Evolutionary conservation across 139 green algal species (phyloP), one percentile per base, ranked within the genome.

Genomic region (Nannochloris sp.): DNA sequence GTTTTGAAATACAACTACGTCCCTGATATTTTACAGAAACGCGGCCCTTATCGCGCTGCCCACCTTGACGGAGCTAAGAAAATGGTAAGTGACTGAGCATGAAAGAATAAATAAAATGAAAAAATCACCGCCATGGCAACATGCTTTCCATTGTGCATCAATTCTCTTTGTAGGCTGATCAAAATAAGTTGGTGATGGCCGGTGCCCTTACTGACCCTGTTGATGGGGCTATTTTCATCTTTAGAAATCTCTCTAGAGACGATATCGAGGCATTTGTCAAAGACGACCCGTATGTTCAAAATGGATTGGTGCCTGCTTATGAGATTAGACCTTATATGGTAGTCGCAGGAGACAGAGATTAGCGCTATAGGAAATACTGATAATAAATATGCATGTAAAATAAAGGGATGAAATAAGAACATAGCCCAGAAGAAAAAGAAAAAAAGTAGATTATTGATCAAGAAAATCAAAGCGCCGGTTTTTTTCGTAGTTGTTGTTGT

Each of bases 191-290:
- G 30, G 61, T 88, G 24, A 70, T 88, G 73, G 85, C 75, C 27
- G 85, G 85, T 4, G 85, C 85, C 0, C 46, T 87, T 14, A 61
- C 67, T 1, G 80, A 89, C 24, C 81, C 84, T 27, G 77, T 86
- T 0, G 78, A 88, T 56, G 80, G 77, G 1, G 83, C 77, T 0
- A 31, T 87, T 0, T 87, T 90, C 38, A 68, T 91, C 10, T 91
- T 81, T 58, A 79, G 78, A 34, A 61, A 85, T 39, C 25, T 48
- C 4, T 62, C 54, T 2, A 60, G 19, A 6, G 54, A 76, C 39
- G 87, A 94, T 10, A 83, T 93, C 13, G 74, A 90, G 61, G 69
- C 64, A 13, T 94, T 89, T 74, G 86, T 87, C 7, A 60, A 77
- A 37, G 62, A 57, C n/a, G 85, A 92, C 47, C 74, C 84, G 1